phyloP scores from a whole-genome alignment of 495 filamentous ascomycete genomes.

The Aspergillus bertholletiae region DNA sequence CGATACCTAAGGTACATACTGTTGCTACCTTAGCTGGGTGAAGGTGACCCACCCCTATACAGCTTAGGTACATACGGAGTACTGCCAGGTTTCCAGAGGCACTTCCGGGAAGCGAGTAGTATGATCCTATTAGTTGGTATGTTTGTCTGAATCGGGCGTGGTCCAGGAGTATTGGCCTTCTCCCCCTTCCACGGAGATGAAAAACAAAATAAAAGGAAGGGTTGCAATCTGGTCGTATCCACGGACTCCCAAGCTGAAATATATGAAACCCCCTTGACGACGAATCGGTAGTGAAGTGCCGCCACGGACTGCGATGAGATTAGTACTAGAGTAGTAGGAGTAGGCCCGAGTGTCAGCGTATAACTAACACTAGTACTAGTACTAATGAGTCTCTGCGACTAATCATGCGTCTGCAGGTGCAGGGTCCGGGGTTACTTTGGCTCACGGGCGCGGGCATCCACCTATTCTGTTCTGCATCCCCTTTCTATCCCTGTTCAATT shows the following conservation, averaged over 20 bases:
- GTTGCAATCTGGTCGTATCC: no score
- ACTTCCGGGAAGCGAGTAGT: no score
- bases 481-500: not conserved
- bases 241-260: no score
- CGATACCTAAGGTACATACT: not conserved
- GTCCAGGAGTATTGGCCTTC: no score
- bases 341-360: no score
- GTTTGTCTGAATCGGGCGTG: not conserved
- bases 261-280: not conserved
- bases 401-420: constrained; percentile 14
- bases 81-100: no score
- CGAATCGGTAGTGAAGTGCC: constrained; percentile 1
- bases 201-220: no score
- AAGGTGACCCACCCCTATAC: not conserved
- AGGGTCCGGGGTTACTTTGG: constrained; percentile 16
- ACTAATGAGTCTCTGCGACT: constrained; percentile 7
- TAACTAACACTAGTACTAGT: no score
- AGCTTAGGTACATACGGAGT: not conserved
- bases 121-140: no score
- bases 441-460: not conserved
- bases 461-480: constrained; percentile 8
- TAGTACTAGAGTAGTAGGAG: no score
- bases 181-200: no score
- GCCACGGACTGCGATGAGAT: not conserved
- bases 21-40: not conserved